Percentiles rank a stretch among this genome's conserved stretches.
Evolutionary conservation across 2,329 filamentous ascomycete genomes (phyloP).

Genomic region (Fusarium sp.): DNA sequence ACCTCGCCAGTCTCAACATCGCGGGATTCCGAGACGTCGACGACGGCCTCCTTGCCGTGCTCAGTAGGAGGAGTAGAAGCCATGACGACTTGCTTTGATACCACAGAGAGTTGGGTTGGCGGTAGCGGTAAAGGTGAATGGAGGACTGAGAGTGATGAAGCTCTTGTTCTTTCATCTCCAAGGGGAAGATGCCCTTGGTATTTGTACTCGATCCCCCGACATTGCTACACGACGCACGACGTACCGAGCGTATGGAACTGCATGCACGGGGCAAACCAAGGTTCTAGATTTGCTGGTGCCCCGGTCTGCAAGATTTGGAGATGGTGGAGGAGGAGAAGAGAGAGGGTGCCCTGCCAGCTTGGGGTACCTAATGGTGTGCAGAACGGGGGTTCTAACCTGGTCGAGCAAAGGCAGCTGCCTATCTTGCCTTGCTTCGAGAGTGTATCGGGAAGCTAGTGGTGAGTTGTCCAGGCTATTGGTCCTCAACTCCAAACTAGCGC

Average conservation of each 20-base stretch:
- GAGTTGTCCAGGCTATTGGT: slow-evolving; percentile 12
- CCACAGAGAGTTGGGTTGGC: neutral
- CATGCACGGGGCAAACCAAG: neutral
- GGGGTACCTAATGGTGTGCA: slow-evolving; percentile 27
- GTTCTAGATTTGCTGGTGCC: slow-evolving; percentile 36
- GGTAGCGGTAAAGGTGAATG: neutral
- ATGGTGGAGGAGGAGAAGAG: slow-evolving; percentile 2
- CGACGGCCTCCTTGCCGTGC: slow-evolving; percentile 35
- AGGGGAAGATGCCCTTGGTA: slow-evolving; percentile 17
- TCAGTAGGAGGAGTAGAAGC: slow-evolving; percentile 32
- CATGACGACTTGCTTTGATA: slow-evolving; percentile 18
- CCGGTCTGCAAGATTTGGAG: slow-evolving; percentile 11
- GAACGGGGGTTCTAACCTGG: slow-evolving; percentile 31
- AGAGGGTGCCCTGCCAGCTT: neutral
- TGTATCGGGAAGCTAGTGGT: slow-evolving; percentile 24
- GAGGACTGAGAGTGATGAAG: slow-evolving; percentile 29
- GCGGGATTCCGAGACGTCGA: slow-evolving; percentile 25
- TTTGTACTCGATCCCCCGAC: slow-evolving; percentile 31
- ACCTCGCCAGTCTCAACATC: slow-evolving; percentile 37
- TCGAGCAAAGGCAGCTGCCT: slow-evolving; percentile 9
- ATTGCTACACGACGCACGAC: slow-evolving; percentile 8
- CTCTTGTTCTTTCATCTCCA: slow-evolving; percentile 29
- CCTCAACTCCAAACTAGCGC: slow-evolving; percentile 1
- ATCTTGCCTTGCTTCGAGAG: slow-evolving; percentile 18
- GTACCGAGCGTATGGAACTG: slow-evolving; percentile 9